A percentile compares a stretch with the other conserved stretches of the same genome.
Conservation (phyloP, 768 basidiomycete species). For the Suillus hirtellus region DNA sequence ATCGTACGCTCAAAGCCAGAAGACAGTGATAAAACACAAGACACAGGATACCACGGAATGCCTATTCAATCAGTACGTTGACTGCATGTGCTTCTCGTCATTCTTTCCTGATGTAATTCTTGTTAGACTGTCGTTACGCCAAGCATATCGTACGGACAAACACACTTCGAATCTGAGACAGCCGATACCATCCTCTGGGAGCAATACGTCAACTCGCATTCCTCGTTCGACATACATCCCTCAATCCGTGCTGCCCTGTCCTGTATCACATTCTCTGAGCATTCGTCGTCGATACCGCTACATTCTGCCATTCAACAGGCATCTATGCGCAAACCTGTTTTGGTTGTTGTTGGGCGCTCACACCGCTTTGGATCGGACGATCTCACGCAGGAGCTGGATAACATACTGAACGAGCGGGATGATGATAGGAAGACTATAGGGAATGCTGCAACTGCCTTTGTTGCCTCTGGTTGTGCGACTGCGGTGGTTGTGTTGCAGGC, state of each 20-base stretch:
- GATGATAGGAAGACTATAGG: slow-evolving; percentile 74
- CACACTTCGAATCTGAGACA: slow-evolving; percentile 71
- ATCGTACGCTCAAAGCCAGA: slow-evolving; percentile 61
- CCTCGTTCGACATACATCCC: slow-evolving; percentile 11
- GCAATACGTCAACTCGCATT: slow-evolving; percentile 44
- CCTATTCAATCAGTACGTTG: slow-evolving; percentile 15
- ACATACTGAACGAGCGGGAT: slow-evolving; percentile 40
- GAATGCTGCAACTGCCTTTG: slow-evolving; percentile 77
- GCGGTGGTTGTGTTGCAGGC: slow-evolving; percentile 74
- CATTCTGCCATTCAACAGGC: slow-evolving; percentile 52
- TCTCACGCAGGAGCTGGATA: slow-evolving; percentile 58
- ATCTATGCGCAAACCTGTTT: slow-evolving; percentile 36
- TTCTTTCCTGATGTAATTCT: slow-evolving; percentile 11
- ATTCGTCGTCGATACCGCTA: slow-evolving; percentile 54
- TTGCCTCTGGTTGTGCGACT: slow-evolving; percentile 56
- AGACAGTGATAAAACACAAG: slow-evolving; percentile 36
- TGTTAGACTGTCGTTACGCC: slow-evolving; percentile 49
- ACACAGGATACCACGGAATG: slow-evolving; percentile 9
- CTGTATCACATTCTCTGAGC: slow-evolving; percentile 61
- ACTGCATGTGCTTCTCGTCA: background rate
- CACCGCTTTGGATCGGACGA: slow-evolving; percentile 63
- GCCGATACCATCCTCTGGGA: slow-evolving; percentile 83
- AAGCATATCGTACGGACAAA: slow-evolving; percentile 75
- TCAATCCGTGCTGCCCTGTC: slow-evolving; percentile 43
- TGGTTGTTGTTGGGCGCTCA: slow-evolving; percentile 80